phyloP scores from a whole-genome alignment of 2,329 filamentous ascomycete species.

The Paracamarosporium sp. region DNA sequence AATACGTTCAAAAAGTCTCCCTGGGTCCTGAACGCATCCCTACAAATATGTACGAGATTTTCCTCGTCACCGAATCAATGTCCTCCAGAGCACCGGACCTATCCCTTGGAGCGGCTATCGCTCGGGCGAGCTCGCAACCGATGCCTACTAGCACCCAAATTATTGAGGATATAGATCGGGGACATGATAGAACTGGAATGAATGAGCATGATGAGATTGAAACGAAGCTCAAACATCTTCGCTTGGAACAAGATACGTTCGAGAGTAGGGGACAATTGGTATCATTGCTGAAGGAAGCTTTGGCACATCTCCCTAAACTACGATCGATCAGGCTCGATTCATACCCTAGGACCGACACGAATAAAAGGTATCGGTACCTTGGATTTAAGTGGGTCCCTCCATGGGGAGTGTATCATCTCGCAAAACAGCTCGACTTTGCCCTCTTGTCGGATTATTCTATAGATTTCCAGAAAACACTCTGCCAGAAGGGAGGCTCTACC shows the following conservation, averaged over 20 bases:
- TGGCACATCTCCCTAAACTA: neutral
- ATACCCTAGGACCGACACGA: neutral
- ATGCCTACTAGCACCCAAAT: too few relatives aligned
- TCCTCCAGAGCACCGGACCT: too few relatives aligned
- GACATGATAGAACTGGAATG: too few relatives aligned
- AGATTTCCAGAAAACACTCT: neutral
- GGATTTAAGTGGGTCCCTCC: neutral
- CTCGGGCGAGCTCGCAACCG: too few relatives aligned
- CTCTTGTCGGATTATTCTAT: neutral
- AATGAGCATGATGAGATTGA: too few relatives aligned
- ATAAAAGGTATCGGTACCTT: neutral
- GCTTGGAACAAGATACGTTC: neutral
- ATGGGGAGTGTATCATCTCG: neutral
- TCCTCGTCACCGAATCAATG: neutral
- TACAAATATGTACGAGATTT: too few relatives aligned
- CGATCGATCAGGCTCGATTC: neutral
- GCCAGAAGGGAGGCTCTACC: neutral
- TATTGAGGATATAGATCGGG: too few relatives aligned
- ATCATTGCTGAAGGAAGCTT: neutral
- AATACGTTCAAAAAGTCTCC: neutral
- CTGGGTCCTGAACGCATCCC: constrained; percentile 6
- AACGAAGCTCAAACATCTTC: neutral
- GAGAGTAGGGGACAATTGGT: neutral
- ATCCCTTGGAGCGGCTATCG: neutral
- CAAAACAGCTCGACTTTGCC: too few relatives aligned